A percentile compares a stretch with the other conserved stretches of the same genome.
phyloP scores from a whole-genome alignment of 345 rosid genomes.

The Luvunga scandens region DNA sequence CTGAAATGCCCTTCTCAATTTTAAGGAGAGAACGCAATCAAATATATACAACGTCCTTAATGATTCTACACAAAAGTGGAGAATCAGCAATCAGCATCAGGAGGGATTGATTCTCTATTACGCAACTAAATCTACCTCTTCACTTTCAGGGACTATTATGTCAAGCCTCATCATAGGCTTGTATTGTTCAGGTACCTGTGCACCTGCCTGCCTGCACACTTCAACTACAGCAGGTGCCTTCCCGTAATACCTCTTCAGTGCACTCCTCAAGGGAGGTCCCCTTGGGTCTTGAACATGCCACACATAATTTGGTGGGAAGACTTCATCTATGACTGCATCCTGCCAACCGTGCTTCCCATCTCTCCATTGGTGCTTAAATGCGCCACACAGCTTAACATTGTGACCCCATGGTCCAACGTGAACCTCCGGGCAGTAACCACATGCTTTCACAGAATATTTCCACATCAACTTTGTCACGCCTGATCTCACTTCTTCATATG shows the following conservation, averaged over 20 bases:
- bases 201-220: conserved; percentile 78
- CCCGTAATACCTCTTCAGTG: conserved; percentile 75
- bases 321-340: conserved; percentile 71
- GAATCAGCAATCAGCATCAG: not conserved
- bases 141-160: conserved; percentile 70
- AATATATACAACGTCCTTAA: not conserved
- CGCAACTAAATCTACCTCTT: conserved; percentile 66
- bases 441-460: conserved; percentile 79
- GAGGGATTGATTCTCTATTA: conserved; percentile 9
- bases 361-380: conserved; percentile 90
- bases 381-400: conserved; percentile 87
- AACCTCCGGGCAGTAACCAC: conserved; percentile 91
- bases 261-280: conserved; percentile 57
- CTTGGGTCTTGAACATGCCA: conserved; percentile 77
- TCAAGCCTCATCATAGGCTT: conserved; percentile 97
- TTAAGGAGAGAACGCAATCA: not conserved
- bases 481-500: conserved; percentile 56
- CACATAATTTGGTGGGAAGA: conserved; percentile 70
- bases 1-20: too few species aligned
- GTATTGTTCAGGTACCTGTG: conserved; percentile 54
- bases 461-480: conserved; percentile 72
- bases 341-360: conserved; percentile 99
- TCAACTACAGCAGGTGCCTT: conserved; percentile 84
- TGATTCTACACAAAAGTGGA: not conserved
- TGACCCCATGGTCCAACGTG: conserved; percentile 98